phyloP scores from a whole-genome alignment of 2,329 filamentous ascomycete genomes.

The Fusarium guadeloupense region DNA sequence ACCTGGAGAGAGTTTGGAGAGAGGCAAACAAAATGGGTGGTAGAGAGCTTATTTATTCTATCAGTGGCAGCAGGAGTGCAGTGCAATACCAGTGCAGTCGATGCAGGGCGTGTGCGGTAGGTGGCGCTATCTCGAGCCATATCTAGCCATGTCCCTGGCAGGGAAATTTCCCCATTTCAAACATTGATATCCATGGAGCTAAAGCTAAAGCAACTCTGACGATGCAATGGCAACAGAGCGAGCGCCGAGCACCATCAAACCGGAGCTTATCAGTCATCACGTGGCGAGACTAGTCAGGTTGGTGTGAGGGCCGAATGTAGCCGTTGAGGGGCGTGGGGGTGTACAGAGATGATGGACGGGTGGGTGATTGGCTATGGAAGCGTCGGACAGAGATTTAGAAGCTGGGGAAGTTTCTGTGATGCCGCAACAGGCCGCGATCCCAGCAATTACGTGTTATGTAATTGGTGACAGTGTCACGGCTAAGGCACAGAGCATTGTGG shows the following conservation, averaged over 20 bases:
- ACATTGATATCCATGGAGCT: constrained; percentile 6
- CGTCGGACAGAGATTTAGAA: constrained; percentile 18
- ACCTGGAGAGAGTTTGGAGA: constrained; percentile 5
- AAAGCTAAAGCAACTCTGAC: neutral
- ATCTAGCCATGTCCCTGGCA: constrained; percentile 6
- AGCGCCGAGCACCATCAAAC: constrained; percentile 4
- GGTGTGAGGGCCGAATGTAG: constrained; percentile 40
- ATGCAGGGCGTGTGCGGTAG: constrained; percentile 25
- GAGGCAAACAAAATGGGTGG: constrained; percentile 25
- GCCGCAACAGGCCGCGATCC: constrained; percentile 38
- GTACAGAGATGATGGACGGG: neutral
- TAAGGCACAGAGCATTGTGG: constrained; percentile 28
- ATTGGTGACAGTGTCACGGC: constrained; percentile 20
- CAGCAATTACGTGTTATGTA: constrained; percentile 32
- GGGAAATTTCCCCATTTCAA: constrained; percentile 25
- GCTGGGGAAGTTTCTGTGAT: constrained; percentile 22
- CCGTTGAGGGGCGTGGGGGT: constrained; percentile 28
- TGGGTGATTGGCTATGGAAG: constrained; percentile 23
- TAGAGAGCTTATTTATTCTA: constrained; percentile 31
- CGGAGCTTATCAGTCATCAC: constrained; percentile 44
- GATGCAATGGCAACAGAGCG: too few relatives aligned
- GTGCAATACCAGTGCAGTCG: constrained; percentile 23
- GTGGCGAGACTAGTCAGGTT: constrained; percentile 25
- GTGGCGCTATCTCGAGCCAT: constrained; percentile 37
- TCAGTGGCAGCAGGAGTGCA: constrained; percentile 1